Base-by-base conservation (phyloP, 306 rosid species). In the Hippophae tibetana region DNA sequence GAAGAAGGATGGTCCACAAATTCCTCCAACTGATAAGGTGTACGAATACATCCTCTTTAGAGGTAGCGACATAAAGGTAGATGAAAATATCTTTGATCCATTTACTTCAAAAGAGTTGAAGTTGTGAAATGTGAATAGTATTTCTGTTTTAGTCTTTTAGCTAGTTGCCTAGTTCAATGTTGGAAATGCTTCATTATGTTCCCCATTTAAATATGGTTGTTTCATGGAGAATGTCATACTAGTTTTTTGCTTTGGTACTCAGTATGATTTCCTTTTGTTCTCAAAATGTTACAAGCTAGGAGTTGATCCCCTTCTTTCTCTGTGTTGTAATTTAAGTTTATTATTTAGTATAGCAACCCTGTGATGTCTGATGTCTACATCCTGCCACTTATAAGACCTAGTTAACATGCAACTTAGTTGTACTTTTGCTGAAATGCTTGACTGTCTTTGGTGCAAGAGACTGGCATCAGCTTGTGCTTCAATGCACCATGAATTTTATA, bases 11-110 rank as follows among this genome's bases (percentile, higher is more conserved):
- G 90, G 88, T 18, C 77, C 78, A 41, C 86, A 89, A 72, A 61
- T 89, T 79, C 80, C 78, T 64, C 84, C 96, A 31, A 72, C 60
- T 60, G 86, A 82, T 26, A 79, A 77, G 74, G 77, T 83, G 78
- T 89, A 63, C 64, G 96, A 85, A 14, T 85, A 76, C 76, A 81
- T 85, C 68, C 80, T 85, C 50, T 85, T 89, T 62, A 79, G 86
- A 62, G 84, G 83, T 72, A 81, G 74, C 52, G 87, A 85, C 56
- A 81, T 89, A 42, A 89, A 85, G 87, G 96, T 89, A 76, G 47
- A 31, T 31, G 38, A 31, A 4, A 31, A 31, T 31, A 31, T 31
- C 23, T 18, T 31, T 31, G 38, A 31, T 31, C 38, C 38, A 27
- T 27, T 2, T 27, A 27, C 38, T 27, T 27, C 38, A 27, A 27